Conservation (phyloP, 352 stramenopile species). For the Thraustochytrium striatum region DNA sequence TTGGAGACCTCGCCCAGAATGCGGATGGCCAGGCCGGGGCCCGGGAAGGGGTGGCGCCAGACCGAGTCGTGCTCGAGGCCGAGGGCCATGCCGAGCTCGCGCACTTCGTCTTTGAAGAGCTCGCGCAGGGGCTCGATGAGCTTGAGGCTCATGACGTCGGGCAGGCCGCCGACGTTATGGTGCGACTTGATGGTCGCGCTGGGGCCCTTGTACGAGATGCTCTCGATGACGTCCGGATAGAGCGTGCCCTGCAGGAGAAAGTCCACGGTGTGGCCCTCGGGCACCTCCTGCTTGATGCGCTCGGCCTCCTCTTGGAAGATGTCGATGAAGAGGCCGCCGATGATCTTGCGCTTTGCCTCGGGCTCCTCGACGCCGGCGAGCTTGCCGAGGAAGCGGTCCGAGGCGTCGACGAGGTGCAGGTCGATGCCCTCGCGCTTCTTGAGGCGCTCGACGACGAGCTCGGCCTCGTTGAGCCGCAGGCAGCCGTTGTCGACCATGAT, state of each 20-base stretch:
- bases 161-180: conserved; percentile 97
- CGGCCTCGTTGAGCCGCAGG: conserved; percentile 90
- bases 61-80: conserved; percentile 95
- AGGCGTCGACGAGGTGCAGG: conserved; percentile 91
- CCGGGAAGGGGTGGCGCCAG: conserved; percentile 98
- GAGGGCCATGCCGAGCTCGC: conserved; percentile 91
- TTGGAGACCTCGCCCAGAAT: conserved; percentile 92
- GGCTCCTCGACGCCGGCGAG: conserved; percentile 91
- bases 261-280: conserved; percentile 73
- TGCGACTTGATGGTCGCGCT: conserved; percentile 99
- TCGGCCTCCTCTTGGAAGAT: conserved; percentile 88
- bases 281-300: conserved; percentile 68
- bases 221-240: conserved; percentile 99
- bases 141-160: conserved; percentile 95
- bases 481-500: conserved; percentile 99
- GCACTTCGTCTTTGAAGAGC: conserved; percentile 98
- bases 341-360: conserved; percentile 97
- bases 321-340: conserved; percentile 97
- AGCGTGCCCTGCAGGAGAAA: conserved; percentile 96
- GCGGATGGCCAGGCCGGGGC: conserved; percentile 94
- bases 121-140: conserved; percentile 97
- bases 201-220: conserved; percentile 94
- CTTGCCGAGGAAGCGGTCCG: conserved; percentile 87
- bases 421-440: conserved; percentile 88
- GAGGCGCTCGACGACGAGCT: conserved; percentile 69